Evolutionary conservation across 73 alveolate species (phyloP).

Genomic region (Symbiodinium natans): DNA sequence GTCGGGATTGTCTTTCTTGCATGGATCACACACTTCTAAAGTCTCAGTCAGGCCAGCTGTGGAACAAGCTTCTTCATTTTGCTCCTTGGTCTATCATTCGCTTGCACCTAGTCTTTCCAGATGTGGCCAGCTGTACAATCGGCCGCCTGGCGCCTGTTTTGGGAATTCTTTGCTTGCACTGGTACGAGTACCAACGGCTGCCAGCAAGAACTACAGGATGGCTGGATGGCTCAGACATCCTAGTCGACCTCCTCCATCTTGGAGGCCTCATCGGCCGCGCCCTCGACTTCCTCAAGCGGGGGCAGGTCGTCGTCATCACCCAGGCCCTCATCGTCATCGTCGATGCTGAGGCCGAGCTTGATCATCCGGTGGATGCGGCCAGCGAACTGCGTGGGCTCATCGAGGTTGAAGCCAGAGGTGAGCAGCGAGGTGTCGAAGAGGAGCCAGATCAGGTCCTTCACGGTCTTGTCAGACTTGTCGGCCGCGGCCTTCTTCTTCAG

Average conservation of each 20-base stretch:
- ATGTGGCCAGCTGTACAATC: too few relatives aligned
- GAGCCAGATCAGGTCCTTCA: constrained; percentile 99
- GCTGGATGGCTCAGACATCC: neutral
- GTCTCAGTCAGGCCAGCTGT: too few relatives aligned
- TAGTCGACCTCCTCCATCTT: constrained; percentile 93
- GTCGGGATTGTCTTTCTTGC: too few relatives aligned
- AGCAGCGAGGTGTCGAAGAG: constrained; percentile 99
- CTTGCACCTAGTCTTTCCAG: too few relatives aligned
- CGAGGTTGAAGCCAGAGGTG: constrained; percentile 99
- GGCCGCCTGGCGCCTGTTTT: too few relatives aligned
- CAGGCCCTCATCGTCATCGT: constrained; percentile 96
- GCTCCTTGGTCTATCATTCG: too few relatives aligned
- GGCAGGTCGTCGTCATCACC: constrained; percentile 74
- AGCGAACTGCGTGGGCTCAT: constrained; percentile 98
- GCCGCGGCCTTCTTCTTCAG: constrained; percentile 31
- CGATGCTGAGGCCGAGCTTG: constrained; percentile 99
- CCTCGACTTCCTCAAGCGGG: constrained; percentile 77
- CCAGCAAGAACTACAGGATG: neutral
- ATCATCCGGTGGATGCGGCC: constrained; percentile 99
- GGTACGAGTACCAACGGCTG: neutral
- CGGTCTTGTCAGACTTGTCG: constrained; percentile 99
- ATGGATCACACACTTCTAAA: too few relatives aligned
- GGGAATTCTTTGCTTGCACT: too few relatives aligned
- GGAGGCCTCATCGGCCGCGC: constrained; percentile 91
- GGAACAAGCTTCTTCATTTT: too few relatives aligned